A percentile compares a stretch with the other conserved stretches of the same genome.
phyloP scores from a whole-genome alignment of 306 rosid species.

The Lathyrus sativus region DNA sequence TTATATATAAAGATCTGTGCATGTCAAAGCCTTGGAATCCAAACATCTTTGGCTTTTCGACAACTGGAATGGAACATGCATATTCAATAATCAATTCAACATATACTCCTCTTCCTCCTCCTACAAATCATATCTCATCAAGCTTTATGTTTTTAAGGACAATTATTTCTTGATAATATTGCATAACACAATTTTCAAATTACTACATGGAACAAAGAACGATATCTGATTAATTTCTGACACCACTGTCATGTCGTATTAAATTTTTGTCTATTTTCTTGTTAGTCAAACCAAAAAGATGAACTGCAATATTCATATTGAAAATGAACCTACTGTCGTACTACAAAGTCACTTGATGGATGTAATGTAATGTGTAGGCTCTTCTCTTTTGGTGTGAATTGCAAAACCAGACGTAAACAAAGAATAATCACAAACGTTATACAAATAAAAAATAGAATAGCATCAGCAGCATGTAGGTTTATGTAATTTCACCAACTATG shows the following conservation, averaged over 20 bases:
- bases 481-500: conserved; percentile 29
- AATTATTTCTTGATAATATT: conserved; percentile 27
- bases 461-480: conserved; percentile 25
- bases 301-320: conserved; percentile 30
- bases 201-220: conserved; percentile 5
- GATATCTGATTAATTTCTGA: conserved; percentile 35
- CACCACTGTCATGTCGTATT: conserved; percentile 41
- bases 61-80: conserved; percentile 23
- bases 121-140: conserved; percentile 28
- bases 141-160: conserved; percentile 47
- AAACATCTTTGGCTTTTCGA: conserved; percentile 34
- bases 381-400: conserved; percentile 32
- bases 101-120: not conserved
- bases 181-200: conserved; percentile 29
- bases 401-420: conserved; percentile 36
- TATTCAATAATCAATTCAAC: conserved; percentile 3
- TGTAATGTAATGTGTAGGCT: not conserved
- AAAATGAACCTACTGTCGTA: conserved; percentile 35
- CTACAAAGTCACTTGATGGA: conserved; percentile 36
- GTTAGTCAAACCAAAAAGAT: conserved; percentile 42
- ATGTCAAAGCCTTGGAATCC: conserved; percentile 48
- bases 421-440: conserved; percentile 23
- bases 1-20: conserved; percentile 42
- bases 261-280: conserved; percentile 30
- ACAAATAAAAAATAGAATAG: not conserved